Evolutionary conservation across 257 asterid species (phyloP), one percentile per base, ranked within the genome.

Genomic region (Solanum neorickii): DNA sequence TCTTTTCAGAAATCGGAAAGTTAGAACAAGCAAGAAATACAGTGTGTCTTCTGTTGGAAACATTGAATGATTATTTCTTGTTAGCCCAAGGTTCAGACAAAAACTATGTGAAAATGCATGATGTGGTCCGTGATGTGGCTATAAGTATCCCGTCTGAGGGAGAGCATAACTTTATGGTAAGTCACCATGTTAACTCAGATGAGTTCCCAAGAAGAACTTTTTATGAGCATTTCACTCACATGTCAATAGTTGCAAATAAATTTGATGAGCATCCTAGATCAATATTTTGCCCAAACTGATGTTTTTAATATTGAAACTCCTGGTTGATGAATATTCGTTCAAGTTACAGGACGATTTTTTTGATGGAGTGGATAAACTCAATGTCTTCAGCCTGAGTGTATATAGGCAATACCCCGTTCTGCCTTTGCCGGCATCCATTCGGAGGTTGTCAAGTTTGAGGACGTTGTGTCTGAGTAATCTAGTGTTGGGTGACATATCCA

Each of bases 91-190:
- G 83, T 5, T 18, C 44, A 33, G 1, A 35, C 1, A 44, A 85
- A 7, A n/a, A n/a, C 2, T 15, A 35, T 78, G 88, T 88, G 3
- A 85, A 37, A 62, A 49, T 88, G 83, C 90, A 85, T 60, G 83
- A 88, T 37, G 83, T 88, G 21, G 39, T 88, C 15, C 73, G 82
- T 20, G 82, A 83, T 11, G 59, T 84, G 25, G 78, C 85, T 25
- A 27, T 88, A 16, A 14, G 16, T 12, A 72, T 88, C 39, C 78
- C 78, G 2, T 88, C 88, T 8, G 37, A 33, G 74, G 90, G 78
- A 5, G 37, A 86, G 13, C 52, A 70, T 35, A 59, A 5, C 0
- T 59, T 85, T 35, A 49, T 66, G 88, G 83, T 78, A 39, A 65
- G 33, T 12, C 75, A 66, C 29, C 13, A 65, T n/a, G 83, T 70